A percentile compares a stretch with the other conserved stretches of the same genome.
phyloP scores from a whole-genome alignment of 441 rosid species.

The Arabidopsis hybrid region DNA sequence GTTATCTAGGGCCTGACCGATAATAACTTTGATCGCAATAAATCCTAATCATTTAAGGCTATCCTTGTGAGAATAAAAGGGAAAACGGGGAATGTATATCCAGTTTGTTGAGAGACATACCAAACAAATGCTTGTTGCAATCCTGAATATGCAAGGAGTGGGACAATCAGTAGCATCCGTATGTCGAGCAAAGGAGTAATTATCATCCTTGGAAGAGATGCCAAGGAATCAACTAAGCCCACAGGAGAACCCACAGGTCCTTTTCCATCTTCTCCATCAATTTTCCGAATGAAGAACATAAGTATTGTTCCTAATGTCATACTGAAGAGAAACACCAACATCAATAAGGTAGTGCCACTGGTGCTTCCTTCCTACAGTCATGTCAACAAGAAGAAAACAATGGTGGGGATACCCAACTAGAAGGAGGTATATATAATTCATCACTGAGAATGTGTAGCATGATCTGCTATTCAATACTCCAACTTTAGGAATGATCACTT shows the following conservation, averaged over 20 bases:
- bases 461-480: neutral
- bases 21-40: neutral
- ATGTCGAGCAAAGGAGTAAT: conserved; percentile 70
- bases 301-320: conserved; percentile 80
- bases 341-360: conserved; percentile 74
- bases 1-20: conserved; percentile 1
- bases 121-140: conserved; percentile 96
- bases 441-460: conserved; percentile 5
- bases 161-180: conserved; percentile 81
- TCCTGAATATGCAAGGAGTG: conserved; percentile 91
- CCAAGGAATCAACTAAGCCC: conserved; percentile 56
- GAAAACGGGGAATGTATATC: conserved; percentile 1
- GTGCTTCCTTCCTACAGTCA: conserved; percentile 75
- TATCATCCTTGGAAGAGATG: conserved; percentile 62
- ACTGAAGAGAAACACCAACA: conserved; percentile 71
- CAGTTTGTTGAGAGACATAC: conserved; percentile 45
- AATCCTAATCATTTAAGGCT: conserved; percentile 2
- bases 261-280: conserved; percentile 58
- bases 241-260: conserved; percentile 55
- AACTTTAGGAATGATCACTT: neutral
- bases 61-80: conserved; percentile 1
- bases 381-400: conserved; percentile 41
- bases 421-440: neutral
- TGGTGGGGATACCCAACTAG: conserved; percentile 32
- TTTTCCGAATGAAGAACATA: conserved; percentile 79